A percentile compares a stretch with the other conserved stretches of the same genome.
These are phyloP conservation scores for Rhodamnia argentea DNA, from an alignment of 345 rosid genomes.

Conservation along the genomic window DNA sequence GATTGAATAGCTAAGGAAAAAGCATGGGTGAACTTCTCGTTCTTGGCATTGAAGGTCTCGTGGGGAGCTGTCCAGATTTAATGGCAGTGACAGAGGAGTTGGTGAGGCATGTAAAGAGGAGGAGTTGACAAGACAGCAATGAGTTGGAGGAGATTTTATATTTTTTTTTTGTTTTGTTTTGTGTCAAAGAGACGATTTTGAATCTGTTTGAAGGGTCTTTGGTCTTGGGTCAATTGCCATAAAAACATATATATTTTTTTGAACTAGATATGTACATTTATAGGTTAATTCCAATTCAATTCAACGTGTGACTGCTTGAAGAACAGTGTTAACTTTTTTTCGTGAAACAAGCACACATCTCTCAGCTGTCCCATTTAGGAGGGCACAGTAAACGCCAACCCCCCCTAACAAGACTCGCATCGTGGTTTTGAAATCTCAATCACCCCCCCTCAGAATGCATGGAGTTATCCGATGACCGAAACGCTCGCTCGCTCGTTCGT, in stretches of 20 bases:
- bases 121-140: neutral
- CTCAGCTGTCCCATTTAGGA: neutral
- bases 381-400: neutral
- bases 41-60: neutral
- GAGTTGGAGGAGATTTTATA: neutral
- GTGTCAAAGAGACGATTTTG: neutral
- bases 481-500: neutral
- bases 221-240: neutral
- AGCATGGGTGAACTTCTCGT: neutral
- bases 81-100: constrained; percentile 3
- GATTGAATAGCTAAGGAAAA: neutral
- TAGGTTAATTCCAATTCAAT: neutral
- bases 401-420: neutral
- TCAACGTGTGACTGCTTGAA: neutral
- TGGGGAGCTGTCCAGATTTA: neutral
- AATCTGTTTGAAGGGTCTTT: neutral
- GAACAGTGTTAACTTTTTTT: neutral
- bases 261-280: neutral
- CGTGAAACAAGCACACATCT: neutral
- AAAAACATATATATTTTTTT: neutral
- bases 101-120: neutral
- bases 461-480: neutral
- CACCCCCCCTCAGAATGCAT: neutral
- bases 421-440: neutral
- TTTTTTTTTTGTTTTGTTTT: neutral